phyloP scores from a whole-genome alignment of 2,329 filamentous ascomycete species.

The Stemphylium lycopersici region DNA sequence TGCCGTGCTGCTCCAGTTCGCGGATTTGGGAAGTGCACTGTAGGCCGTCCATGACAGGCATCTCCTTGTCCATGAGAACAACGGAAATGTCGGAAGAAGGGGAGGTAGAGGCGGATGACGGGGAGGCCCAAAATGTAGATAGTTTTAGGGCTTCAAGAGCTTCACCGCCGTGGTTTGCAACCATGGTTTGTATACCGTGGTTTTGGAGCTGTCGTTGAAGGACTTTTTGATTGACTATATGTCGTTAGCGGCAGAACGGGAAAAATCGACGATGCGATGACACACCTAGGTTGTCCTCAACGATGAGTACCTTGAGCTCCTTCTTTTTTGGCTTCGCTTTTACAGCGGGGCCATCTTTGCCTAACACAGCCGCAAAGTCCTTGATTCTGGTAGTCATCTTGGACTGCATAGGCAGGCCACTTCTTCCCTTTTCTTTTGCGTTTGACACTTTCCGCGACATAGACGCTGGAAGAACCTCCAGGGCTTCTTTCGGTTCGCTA shows the following conservation, averaged over 20 bases:
- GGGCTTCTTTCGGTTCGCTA: constrained; percentile 40
- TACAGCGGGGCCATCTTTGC: constrained; percentile 10
- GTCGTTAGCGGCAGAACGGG: constrained; percentile 1
- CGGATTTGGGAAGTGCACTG: constrained; percentile 48
- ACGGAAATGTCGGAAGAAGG: constrained; percentile 35
- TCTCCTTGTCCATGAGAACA: constrained; percentile 50
- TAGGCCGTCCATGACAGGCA: constrained; percentile 52
- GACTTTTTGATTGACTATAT: constrained; percentile 56
- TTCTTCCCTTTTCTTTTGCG: constrained; percentile 31
- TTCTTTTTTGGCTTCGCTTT: constrained; percentile 20
- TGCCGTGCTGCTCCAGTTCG: constrained; percentile 44
- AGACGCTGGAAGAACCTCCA: constrained; percentile 32
- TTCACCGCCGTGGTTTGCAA: constrained; percentile 59
- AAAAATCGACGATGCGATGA: background rate
- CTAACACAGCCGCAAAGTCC: constrained; percentile 41
- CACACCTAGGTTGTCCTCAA: constrained; percentile 50
- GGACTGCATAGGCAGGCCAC: constrained; percentile 9
- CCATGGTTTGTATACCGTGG: constrained; percentile 53
- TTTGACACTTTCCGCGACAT: constrained; percentile 40
- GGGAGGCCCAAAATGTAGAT: constrained; percentile 50
- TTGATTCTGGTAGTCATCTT: constrained; percentile 37
- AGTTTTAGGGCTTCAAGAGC: constrained; percentile 53
- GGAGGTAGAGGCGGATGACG: constrained; percentile 22
- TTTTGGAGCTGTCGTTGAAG: constrained; percentile 58
- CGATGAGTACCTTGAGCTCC: constrained; percentile 49